phyloP scores from a whole-genome alignment of 169 alveolate genomes.

The Plasmodium berghei region DNA sequence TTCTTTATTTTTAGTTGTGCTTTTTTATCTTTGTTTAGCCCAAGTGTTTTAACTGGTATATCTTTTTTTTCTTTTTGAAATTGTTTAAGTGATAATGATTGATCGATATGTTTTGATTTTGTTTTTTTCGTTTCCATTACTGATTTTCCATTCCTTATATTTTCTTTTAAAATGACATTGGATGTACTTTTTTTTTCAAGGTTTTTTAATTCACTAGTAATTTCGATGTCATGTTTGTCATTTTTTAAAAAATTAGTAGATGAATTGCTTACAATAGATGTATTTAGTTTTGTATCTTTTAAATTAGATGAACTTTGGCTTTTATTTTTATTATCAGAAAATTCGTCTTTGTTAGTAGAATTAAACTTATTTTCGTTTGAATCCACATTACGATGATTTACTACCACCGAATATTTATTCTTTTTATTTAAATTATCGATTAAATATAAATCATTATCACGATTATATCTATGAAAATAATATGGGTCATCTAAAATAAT shows the following conservation, averaged over 20 bases:
- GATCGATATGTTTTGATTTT: background rate
- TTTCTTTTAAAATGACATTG: no score
- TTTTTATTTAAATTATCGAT: conserved; percentile 15
- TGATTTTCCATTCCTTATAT: no score
- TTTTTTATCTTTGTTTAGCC: background rate
- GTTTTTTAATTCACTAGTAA: no score
- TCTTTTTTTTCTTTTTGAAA: background rate
- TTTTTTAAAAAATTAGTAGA: no score
- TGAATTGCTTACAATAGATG: no score
- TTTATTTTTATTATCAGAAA: background rate
- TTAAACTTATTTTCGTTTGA: background rate
- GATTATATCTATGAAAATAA: conserved; percentile 56
- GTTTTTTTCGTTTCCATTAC: no score
- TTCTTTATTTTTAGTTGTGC: background rate
- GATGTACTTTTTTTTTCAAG: no score
- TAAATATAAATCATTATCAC: conserved; percentile 26
- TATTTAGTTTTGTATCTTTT: no score
- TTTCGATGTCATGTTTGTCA: no score
- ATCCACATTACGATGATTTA: background rate
- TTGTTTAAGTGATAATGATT: background rate
- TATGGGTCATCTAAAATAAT: conserved; percentile 45
- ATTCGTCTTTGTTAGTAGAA: background rate
- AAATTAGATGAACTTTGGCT: background rate
- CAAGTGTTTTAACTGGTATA: background rate
- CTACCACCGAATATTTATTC: background rate